Evolutionary conservation across 2,329 filamentous ascomycete genomes (phyloP), one percentile per base, ranked within the genome.

Genomic region (Endoconidiophora polonica): DNA sequence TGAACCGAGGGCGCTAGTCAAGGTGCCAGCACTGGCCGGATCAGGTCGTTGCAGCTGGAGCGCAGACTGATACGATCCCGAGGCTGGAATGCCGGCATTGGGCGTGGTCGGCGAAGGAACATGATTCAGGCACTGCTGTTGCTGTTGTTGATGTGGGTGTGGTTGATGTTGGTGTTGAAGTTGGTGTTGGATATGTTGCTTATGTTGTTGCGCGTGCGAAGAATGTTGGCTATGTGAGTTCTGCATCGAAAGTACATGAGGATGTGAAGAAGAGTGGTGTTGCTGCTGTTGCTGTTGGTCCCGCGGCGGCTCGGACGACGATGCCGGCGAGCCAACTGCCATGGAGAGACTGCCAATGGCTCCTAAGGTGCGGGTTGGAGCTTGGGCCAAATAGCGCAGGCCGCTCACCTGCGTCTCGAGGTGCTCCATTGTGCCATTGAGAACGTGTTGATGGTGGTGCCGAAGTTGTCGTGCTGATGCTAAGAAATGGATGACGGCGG

Each of bases 391-490:
- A 57, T 68, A 73, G 57, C 69, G 69, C 63, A 75, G 61, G 63
- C 74, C 72, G 60, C 67, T 71, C 55, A 68, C 70, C 62, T 74
- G 72, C 52, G 65, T 68, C 58, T 73, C 69, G 56, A 74, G 69
- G 59, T 70, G 70, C 59, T 75, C 71, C 72, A 75, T 75, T 50
- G 47, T 55, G 48, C 55, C 55, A 56, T 56, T 50, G 49, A 52
- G 33, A 24, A 44, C 44, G 43, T 24, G 39, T 33, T 37, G 40
- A 49, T 49, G 5, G 5, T 22, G 45, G 43, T 14, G 20, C 20
- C 1, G 44, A 47, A 39, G 20, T 6, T 18, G 16, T 18, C 16
- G 16, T 18, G 26, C 7, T 33, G 26, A 33, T 33, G 26, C 12
- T 33, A 10, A 33, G 26, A 1, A 10, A 9, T 33, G 26, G 7